Percentiles rank a stretch among this genome's conserved stretches.
These are phyloP conservation scores for Cladosporium sp. DNA, from an alignment of 2,329 filamentous ascomycete species.

Conservation along the genomic window DNA sequence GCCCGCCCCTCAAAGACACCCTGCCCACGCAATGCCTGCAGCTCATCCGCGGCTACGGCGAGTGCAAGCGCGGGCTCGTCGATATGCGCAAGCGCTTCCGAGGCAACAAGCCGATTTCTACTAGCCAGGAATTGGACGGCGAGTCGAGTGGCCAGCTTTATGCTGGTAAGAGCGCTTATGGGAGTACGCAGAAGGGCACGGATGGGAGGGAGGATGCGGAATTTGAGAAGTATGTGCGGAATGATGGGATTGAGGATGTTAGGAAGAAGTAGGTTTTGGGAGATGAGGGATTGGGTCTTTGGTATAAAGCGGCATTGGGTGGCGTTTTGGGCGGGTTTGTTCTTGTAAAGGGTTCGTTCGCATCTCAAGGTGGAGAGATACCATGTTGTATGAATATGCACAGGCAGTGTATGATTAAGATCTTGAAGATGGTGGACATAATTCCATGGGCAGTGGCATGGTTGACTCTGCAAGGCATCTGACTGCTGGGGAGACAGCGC, in stretches of 20 bases:
- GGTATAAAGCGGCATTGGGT: slow-evolving; percentile 8
- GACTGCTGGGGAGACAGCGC: too few relatives aligned
- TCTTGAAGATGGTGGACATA: too few relatives aligned
- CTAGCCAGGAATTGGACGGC: slow-evolving; percentile 59
- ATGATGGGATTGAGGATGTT: slow-evolving; percentile 28
- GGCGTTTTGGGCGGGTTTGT: slow-evolving; percentile 4
- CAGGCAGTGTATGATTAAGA: neutral
- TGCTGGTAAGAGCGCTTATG: slow-evolving; percentile 54
- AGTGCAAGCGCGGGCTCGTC: slow-evolving; percentile 93
- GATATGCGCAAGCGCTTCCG: slow-evolving; percentile 99
- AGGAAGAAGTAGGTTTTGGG: slow-evolving; percentile 24
- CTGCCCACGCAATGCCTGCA: slow-evolving; percentile 88
- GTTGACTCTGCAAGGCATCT: too few relatives aligned
- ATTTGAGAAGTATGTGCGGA: slow-evolving; percentile 28
- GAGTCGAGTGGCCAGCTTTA: slow-evolving; percentile 62
- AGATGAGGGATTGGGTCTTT: neutral
- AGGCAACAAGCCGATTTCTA: slow-evolving; percentile 79
- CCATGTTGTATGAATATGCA: neutral
- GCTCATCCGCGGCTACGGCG: slow-evolving; percentile 84
- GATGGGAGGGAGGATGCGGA: slow-evolving; percentile 29
- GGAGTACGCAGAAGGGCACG: slow-evolving; percentile 22
- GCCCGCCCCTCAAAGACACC: slow-evolving; percentile 71
- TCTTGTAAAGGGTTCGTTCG: neutral
- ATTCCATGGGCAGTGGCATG: too few relatives aligned
- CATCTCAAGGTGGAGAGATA: neutral